A percentile compares a stretch with the other conserved stretches of the same genome.
These are phyloP conservation scores for Cyanophora paradoxa DNA, from an alignment of 78 protist species.

Conservation along the genomic window DNA sequence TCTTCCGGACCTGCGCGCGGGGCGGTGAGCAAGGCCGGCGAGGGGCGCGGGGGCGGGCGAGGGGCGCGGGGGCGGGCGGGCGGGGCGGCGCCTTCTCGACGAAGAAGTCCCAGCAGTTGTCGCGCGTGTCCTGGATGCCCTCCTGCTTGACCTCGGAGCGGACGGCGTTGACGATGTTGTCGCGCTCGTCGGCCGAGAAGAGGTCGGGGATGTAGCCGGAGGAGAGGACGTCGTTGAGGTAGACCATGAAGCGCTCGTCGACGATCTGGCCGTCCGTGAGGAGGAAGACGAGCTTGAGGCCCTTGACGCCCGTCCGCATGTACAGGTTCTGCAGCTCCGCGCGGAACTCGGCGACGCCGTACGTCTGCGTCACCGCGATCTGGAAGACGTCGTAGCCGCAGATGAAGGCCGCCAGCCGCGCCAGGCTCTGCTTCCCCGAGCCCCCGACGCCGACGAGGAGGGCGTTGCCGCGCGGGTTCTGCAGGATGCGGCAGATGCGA, in stretches of 20 bases:
- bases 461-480: constrained; percentile 61
- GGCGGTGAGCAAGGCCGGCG: background rate
- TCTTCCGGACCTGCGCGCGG: constrained; percentile 4
- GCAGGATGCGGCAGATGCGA: constrained; percentile 56
- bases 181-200: constrained; percentile 51
- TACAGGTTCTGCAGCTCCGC: constrained; percentile 16
- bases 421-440: constrained; percentile 58
- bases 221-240: constrained; percentile 53
- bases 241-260: constrained; percentile 32
- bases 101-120: constrained; percentile 41
- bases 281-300: constrained; percentile 1
- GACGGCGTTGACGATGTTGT: constrained; percentile 13
- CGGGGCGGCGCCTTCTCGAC: too few species aligned
- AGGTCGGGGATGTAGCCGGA: constrained; percentile 57
- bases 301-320: constrained; percentile 40
- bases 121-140: constrained; percentile 42
- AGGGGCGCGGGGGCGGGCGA: background rate
- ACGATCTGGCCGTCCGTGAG: constrained; percentile 53
- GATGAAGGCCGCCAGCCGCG: constrained; percentile 61
- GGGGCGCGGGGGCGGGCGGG: too few species aligned
- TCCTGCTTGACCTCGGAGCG: constrained; percentile 44
- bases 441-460: constrained; percentile 77
- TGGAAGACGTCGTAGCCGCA: constrained; percentile 40
- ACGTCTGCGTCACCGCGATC: constrained; percentile 33
- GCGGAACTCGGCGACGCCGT: constrained; percentile 33